Conservation (phyloP, 768 basidiomycete species). For the Podaxis pistillaris region DNA sequence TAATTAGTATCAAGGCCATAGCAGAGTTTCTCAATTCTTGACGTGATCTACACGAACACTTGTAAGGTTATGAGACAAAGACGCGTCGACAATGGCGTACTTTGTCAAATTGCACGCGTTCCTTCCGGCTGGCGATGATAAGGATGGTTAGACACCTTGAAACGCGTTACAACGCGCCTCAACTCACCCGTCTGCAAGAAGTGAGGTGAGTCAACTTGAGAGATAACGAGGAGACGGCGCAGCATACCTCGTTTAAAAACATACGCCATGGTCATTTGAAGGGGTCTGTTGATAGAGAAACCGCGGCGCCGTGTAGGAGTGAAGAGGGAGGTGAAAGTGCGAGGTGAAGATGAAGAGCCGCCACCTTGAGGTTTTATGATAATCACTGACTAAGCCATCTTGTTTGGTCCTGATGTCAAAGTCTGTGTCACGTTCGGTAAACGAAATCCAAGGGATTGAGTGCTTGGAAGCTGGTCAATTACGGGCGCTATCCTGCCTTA, state of each 20-base stretch:
- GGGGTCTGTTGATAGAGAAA: background rate
- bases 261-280: constrained; percentile 16
- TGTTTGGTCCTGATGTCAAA: constrained; percentile 13
- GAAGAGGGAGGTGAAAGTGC: background rate
- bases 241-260: constrained; percentile 40
- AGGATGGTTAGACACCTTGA: constrained; percentile 18
- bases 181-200: constrained; percentile 45
- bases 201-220: constrained; percentile 13
- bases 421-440: background rate
- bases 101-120: constrained; percentile 93
- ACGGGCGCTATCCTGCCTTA: background rate
- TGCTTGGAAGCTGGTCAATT: background rate
- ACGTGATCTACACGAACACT: constrained; percentile 62
- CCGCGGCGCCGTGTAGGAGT: background rate
- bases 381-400: constrained; percentile 15
- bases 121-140: constrained; percentile 63
- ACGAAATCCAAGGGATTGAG: background rate
- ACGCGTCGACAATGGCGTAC: constrained; percentile 36
- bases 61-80: constrained; percentile 19
- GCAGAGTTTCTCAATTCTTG: constrained; percentile 85
- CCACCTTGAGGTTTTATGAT: constrained; percentile 15
- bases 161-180: constrained; percentile 38
- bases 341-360: background rate
- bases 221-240: background rate
- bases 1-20: constrained; percentile 94